Evolutionary conservation across 179 eudicot species (phyloP), one percentile per base, ranked within the genome.

Genomic region (Silene coronaria): DNA sequence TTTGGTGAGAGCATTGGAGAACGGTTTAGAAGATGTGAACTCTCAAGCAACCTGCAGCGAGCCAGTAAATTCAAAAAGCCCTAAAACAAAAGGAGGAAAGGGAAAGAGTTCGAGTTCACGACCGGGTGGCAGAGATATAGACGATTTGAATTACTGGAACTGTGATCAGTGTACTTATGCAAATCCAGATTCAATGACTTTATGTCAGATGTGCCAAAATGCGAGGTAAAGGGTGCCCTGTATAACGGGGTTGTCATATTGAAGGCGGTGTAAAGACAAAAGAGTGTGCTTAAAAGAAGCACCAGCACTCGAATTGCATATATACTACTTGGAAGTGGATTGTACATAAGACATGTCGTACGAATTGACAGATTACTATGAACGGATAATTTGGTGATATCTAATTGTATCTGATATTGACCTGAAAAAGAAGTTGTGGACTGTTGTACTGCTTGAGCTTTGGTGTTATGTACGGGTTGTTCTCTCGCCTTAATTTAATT

Each of bases 1-100:
- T 77, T 84, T 91, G 75, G 91, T 91, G n/a, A 85, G 87, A 65
- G 93, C 92, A 65, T 79, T 91, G 65, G 97, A 91, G 82, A 87
- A 88, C 51, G 88, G 88, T 73, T 82, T 91, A 55, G 84, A 91
- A 51, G 95, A 90, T 72, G 97, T 91, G 51, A 77, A 81, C 67
- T 45, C 86, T 42, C 84, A 78, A 53, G 87, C 79, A 22, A 83
- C 85, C 19, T 72, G 84, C 75, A 83, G 88, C 74, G 57, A 79
- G 19, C 63, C 89, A 16, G 70, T 59, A n/a, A 82, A 85, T 75
- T 83, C 94, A 46, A 86, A 84, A 67, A 77, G 72, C 68, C 73
- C 83, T 53, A 85, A 82, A 75, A 80, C 85, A 2, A 85, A 77
- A 84, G 73, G 79, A 16, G 81, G 75, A 23, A 91, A 84, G 67